These are phyloP conservation scores for Hirsutella thompsonii DNA, from an alignment of 2,329 filamentous ascomycete genomes.

Conservation along the genomic window DNA sequence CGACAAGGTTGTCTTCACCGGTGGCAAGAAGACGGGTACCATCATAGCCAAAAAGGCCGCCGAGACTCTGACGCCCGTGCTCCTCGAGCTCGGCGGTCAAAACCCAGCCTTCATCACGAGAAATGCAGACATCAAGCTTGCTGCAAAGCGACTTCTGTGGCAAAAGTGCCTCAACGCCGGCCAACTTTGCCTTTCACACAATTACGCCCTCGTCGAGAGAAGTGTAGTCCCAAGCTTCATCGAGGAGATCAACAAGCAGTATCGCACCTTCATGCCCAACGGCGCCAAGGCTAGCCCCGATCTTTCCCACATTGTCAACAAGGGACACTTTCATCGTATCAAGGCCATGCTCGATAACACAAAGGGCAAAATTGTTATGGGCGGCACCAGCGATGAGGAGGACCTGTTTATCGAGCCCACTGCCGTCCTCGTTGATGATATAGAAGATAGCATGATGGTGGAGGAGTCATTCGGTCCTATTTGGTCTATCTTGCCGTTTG, in stretches of 20 bases:
- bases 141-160: slow-evolving; percentile 78
- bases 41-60: slow-evolving; percentile 87
- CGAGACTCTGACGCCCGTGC: slow-evolving; percentile 73
- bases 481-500: slow-evolving; percentile 67
- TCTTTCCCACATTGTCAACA: slow-evolving; percentile 70
- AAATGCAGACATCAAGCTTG: slow-evolving; percentile 65
- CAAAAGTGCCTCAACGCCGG: slow-evolving; percentile 78
- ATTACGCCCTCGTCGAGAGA: slow-evolving; percentile 78
- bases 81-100: slow-evolving; percentile 78
- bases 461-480: slow-evolving; percentile 93
- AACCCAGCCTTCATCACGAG: slow-evolving; percentile 90
- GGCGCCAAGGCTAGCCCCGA: slow-evolving; percentile 70
- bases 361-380: slow-evolving; percentile 73
- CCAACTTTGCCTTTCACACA: slow-evolving; percentile 86
- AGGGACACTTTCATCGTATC: slow-evolving; percentile 64
- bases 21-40: slow-evolving; percentile 63
- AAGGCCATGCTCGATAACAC: slow-evolving; percentile 84
- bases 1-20: slow-evolving; percentile 98
- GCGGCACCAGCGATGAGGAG: slow-evolving; percentile 68
- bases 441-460: slow-evolving; percentile 59
- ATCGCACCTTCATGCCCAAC: slow-evolving; percentile 70
- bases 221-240: slow-evolving; percentile 61
- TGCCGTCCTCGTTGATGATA: slow-evolving; percentile 67
- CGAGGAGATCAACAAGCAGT: slow-evolving; percentile 55
- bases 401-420: slow-evolving; percentile 85